A percentile compares a stretch with the other conserved stretches of the same genome.
Conservation (phyloP, 2,329 filamentous ascomycete species). For the Penicillium sp. region DNA sequence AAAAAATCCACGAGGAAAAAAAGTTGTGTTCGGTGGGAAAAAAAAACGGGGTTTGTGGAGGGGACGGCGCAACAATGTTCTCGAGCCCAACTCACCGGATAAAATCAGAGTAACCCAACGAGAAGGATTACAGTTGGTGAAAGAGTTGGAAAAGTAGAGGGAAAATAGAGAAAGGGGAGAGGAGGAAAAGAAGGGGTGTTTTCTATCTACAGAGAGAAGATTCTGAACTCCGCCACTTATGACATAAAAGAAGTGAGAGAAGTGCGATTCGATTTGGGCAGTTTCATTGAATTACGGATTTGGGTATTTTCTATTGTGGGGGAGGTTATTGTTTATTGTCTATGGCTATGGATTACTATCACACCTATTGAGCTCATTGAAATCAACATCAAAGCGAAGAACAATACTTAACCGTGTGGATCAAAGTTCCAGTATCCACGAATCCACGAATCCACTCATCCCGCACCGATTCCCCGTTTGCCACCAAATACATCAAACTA, state of each 20-base stretch:
- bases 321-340: too few relatives aligned
- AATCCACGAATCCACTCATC: not conserved
- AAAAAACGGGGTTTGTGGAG: constrained; percentile 19
- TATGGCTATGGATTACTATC: too few relatives aligned
- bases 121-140: constrained; percentile 1
- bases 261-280: not conserved
- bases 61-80: constrained; percentile 2
- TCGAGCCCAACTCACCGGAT: not conserved
- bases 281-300: not conserved
- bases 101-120: not conserved
- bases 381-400: not conserved
- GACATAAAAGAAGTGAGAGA: constrained; percentile 11
- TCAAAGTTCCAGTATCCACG: not conserved
- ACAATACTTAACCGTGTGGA: not conserved
- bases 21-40: constrained; percentile 24
- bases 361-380: too few relatives aligned
- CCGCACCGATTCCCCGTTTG: not conserved
- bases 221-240: constrained; percentile 17
- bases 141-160: constrained; percentile 7
- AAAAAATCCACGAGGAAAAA: constrained; percentile 19
- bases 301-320: too few relatives aligned
- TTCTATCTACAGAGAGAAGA: constrained; percentile 6
- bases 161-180: constrained; percentile 11
- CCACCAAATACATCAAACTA: not conserved
- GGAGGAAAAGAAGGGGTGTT: constrained; percentile 7